phyloP scores from a whole-genome alignment of 495 filamentous ascomycete species.

The Amphirosellinia nigrospora region DNA sequence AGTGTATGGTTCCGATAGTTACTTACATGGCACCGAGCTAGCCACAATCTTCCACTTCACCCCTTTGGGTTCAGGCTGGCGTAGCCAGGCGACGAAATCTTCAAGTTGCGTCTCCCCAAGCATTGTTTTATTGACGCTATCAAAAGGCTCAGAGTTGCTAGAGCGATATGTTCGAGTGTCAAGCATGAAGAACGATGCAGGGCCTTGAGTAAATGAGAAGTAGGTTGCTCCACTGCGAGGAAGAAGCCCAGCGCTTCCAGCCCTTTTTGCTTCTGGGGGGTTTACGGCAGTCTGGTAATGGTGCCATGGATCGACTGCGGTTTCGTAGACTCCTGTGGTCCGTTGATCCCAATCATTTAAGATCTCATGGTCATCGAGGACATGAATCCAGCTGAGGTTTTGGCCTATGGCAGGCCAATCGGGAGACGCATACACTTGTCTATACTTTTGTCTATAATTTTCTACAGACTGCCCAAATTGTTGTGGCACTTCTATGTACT shows the following conservation, averaged over 20 bases:
- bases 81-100: slow-evolving; percentile 80
- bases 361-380: slow-evolving; percentile 95
- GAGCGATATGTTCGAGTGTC: slow-evolving; percentile 90
- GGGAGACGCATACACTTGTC: slow-evolving; percentile 90
- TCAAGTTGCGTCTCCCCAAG: slow-evolving; percentile 79
- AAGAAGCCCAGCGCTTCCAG: slow-evolving; percentile 37
- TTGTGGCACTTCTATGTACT: slow-evolving; percentile 86
- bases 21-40: slow-evolving; percentile 73
- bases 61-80: slow-evolving; percentile 67
- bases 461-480: slow-evolving; percentile 73
- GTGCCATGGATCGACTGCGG: slow-evolving; percentile 83
- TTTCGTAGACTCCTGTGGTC: slow-evolving; percentile 45
- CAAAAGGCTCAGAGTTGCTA: slow-evolving; percentile 55
- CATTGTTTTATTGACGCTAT: slow-evolving; percentile 75
- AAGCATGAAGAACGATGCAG: slow-evolving; percentile 91
- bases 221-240: slow-evolving; percentile 68
- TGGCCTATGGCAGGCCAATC: slow-evolving; percentile 75
- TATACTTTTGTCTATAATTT: slow-evolving; percentile 88
- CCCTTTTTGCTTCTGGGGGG: slow-evolving; percentile 66
- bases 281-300: slow-evolving; percentile 87
- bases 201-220: slow-evolving; percentile 85
- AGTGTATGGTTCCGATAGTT: too few species aligned
- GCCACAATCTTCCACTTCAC: slow-evolving; percentile 94
- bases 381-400: slow-evolving; percentile 92
- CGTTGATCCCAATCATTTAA: slow-evolving; percentile 55